Conservation (phyloP, 345 rosid genomes). For the Salix viminalis region DNA sequence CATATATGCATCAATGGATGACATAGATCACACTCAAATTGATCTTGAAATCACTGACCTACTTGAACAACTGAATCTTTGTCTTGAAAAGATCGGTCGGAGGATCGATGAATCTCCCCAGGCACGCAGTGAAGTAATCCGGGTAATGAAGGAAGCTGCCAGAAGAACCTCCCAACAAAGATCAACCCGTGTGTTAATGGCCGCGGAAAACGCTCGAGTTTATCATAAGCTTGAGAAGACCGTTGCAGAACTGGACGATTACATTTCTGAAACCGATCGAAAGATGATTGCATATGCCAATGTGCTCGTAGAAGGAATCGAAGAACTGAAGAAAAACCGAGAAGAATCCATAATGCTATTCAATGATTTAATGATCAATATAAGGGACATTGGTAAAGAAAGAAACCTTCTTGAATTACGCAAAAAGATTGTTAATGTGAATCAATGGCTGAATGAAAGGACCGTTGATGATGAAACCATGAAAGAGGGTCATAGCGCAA, state of each 20-base stretch:
- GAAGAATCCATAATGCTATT: neutral
- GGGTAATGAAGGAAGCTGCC: neutral
- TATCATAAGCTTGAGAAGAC: neutral
- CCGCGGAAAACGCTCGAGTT: neutral
- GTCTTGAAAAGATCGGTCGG: neutral
- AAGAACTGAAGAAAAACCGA: neutral
- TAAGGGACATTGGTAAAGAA: neutral
- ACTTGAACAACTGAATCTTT: neutral
- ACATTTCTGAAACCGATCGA: neutral
- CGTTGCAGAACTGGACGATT: neutral
- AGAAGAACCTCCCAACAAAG: neutral
- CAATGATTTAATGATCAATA: neutral
- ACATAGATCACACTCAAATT: neutral
- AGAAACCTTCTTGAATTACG: neutral
- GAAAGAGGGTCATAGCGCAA: neutral
- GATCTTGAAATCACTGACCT: neutral
- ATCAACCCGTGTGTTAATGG: neutral
- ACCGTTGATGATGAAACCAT: neutral
- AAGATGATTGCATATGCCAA: neutral
- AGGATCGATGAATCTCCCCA: neutral
- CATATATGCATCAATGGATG: neutral
- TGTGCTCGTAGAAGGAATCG: neutral
- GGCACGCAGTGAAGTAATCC: neutral
- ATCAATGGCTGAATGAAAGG: neutral
- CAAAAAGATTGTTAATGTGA: neutral